A percentile compares a stretch with the other conserved stretches of the same genome.
Conservation (phyloP, 2,329 filamentous ascomycete species). For the Fusarium sp. region DNA sequence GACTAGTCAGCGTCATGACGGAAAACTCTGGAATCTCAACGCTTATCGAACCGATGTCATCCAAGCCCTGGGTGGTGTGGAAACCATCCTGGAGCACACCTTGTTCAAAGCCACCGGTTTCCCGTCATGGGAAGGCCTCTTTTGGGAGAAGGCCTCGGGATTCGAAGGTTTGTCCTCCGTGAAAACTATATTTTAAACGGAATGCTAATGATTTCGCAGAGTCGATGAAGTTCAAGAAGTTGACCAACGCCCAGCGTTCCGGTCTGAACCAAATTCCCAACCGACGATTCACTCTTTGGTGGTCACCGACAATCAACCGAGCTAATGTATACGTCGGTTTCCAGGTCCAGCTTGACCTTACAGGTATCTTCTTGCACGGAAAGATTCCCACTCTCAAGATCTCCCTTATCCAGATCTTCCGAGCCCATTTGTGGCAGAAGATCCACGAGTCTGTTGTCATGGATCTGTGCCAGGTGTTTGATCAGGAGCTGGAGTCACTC, state of each 20-base stretch:
- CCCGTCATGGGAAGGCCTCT: slow-evolving; percentile 95
- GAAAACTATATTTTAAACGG: too few species aligned
- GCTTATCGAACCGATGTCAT: slow-evolving; percentile 97
- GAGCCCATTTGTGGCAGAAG: slow-evolving; percentile 99
- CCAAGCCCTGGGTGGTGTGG: slow-evolving; percentile 93
- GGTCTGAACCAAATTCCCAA: slow-evolving; percentile 99
- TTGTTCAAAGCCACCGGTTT: slow-evolving; percentile 98
- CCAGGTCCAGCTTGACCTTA: slow-evolving; percentile 97
- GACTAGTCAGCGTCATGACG: slow-evolving; percentile 97
- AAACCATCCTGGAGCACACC: slow-evolving; percentile 97
- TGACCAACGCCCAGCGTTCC: slow-evolving; percentile 95
- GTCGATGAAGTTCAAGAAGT: slow-evolving; percentile 97
- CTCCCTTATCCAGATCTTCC: slow-evolving; percentile 98
- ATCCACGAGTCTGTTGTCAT: slow-evolving; percentile 99
- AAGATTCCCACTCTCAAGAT: slow-evolving; percentile 99
- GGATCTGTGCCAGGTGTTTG: slow-evolving; percentile 98
- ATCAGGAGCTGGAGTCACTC: slow-evolving; percentile 94
- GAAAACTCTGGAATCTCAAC: slow-evolving; percentile 97
- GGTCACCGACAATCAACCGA: slow-evolving; percentile 92
- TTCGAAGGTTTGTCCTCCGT: slow-evolving; percentile 8
- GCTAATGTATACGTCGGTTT: slow-evolving; percentile 99
- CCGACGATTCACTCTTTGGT: slow-evolving; percentile 98
- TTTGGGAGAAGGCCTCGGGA: slow-evolving; percentile 78
- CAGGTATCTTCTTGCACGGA: slow-evolving; percentile 98
- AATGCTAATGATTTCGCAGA: slow-evolving; percentile 65